Base-by-base conservation (phyloP, 1,139 yeast genomes). In the Taphrina pruni region DNA sequence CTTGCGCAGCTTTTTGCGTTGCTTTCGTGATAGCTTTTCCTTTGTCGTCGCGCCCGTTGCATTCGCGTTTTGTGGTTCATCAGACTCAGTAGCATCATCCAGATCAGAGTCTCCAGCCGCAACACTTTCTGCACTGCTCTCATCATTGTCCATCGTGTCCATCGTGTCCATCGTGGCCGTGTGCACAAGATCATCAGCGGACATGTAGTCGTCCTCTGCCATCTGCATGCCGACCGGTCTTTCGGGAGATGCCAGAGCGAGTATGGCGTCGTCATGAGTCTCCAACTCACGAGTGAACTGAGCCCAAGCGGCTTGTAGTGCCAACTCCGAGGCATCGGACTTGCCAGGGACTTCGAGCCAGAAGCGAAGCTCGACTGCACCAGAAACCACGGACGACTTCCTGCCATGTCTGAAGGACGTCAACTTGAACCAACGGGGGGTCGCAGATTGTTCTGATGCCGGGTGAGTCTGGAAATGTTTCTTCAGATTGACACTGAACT, bases 371-470 rank as follows among this genome's bases (percentile, higher is more conserved):
- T 81, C 79, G 4, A 88, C 72, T 0, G 87, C 83, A 0, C 92
- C 92, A 0, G 88, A 84, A 11, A 86, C 85, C 75, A 81, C 86
- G 9, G 84, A 78, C 57, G 83, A 83, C 70, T 83, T 79, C 2
- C 79, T 74, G 56, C 77, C 77, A 32, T 46, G 56, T 6, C 69
- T 38, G 32, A 83, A 82, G 1, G 88, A 85, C 70, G 82, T 81
- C 12, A 87, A 77, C 67, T 80, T 79, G 74, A 80, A 84, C 88
- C 88, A 86, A 71, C 80, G 80, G 26, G 83, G 79, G 1, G 80
- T 62, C 72, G 74, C 64, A 73, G 72, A 14, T 41, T 64, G 69
- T 76, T 77, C 43, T 17, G 60, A 21, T 12, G 43, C 58, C 14
- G 65, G 46, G 46, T 62, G 35, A 48, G 69, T 71, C 17, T 68